phyloP scores from a whole-genome alignment of 1,284 basidiomycete species.

The Hemileia vastatrix region DNA sequence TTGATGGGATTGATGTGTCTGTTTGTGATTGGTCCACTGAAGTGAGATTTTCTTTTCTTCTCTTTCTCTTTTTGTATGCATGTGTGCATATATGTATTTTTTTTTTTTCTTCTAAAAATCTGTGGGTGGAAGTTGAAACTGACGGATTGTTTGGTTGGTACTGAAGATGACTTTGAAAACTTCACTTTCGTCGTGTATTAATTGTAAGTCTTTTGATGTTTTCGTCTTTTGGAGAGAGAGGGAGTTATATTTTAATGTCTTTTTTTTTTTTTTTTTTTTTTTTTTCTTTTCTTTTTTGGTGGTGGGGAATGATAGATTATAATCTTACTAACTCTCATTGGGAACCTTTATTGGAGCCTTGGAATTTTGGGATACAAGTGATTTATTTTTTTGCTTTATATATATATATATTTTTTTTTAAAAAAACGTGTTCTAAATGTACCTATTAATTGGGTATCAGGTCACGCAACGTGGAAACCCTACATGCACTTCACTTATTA shows the following conservation, averaged over 20 bases:
- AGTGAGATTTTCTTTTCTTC: conserved; percentile 49
- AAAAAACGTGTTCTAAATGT: conserved; percentile 45
- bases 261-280: background rate
- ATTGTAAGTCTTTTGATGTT: conserved; percentile 47
- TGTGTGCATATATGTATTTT: background rate
- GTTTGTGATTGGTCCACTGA: conserved; percentile 91
- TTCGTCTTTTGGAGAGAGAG: background rate
- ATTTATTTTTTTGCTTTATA: background rate
- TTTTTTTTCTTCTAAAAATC: conserved; percentile 5
- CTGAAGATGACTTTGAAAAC: conserved; percentile 67
- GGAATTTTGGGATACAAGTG: conserved; percentile 47
- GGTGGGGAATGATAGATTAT: conserved; percentile 61
- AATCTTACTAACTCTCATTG: conserved; percentile 96
- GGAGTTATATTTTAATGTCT: conserved; percentile 84
- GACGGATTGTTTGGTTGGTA: no score
- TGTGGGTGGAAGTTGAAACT: background rate
- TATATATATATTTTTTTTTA: background rate
- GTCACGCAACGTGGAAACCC: conserved; percentile 26
- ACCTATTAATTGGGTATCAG: conserved; percentile 49
- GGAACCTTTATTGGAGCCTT: conserved; percentile 98
- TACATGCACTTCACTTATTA: conserved; percentile 23
- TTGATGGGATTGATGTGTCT: conserved; percentile 72
- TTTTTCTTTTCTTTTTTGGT: background rate
- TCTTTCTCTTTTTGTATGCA: background rate
- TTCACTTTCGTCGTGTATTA: conserved; percentile 69